Evolutionary conservation across 2,329 filamentous ascomycete species (phyloP).

Genomic region (Arthrocladium fulminans): DNA sequence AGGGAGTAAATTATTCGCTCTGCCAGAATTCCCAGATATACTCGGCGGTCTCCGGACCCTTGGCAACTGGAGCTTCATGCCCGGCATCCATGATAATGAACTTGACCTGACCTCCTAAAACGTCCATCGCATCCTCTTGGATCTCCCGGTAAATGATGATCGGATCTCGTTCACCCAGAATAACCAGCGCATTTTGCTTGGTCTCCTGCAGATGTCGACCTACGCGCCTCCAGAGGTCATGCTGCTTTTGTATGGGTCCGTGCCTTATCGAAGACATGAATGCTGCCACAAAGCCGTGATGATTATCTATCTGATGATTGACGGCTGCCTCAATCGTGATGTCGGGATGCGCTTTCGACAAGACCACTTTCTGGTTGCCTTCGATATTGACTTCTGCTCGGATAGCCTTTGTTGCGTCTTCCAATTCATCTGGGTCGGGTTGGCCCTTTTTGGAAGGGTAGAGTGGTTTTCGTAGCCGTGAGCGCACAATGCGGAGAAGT

Average conservation of each 20-base stretch:
- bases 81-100: constrained; percentile 53
- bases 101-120: constrained; percentile 51
- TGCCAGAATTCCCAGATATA: constrained; percentile 39
- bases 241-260: constrained; percentile 59
- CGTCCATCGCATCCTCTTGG: constrained; percentile 49
- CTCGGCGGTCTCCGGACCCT: constrained; percentile 50
- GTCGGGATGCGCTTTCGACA: constrained; percentile 45
- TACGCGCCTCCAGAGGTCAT: constrained; percentile 53
- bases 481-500: constrained; percentile 43
- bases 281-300: constrained; percentile 58
- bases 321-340: constrained; percentile 56
- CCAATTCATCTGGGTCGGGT: constrained; percentile 23
- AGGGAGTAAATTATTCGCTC: too few relatives aligned
- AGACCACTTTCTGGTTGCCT: constrained; percentile 33
- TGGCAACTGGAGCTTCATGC: constrained; percentile 61
- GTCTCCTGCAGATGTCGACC: constrained; percentile 33
- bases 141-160: constrained; percentile 60
- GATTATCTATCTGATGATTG: constrained; percentile 58
- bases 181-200: constrained; percentile 50
- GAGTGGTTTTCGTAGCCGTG: constrained; percentile 40
- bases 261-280: constrained; percentile 64
- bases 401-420: constrained; percentile 34
- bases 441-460: constrained; percentile 24
- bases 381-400: constrained; percentile 33
- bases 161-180: constrained; percentile 58